Base-by-base conservation (phyloP, 1,284 basidiomycete genomes). In the Fomitopsis palustris region DNA sequence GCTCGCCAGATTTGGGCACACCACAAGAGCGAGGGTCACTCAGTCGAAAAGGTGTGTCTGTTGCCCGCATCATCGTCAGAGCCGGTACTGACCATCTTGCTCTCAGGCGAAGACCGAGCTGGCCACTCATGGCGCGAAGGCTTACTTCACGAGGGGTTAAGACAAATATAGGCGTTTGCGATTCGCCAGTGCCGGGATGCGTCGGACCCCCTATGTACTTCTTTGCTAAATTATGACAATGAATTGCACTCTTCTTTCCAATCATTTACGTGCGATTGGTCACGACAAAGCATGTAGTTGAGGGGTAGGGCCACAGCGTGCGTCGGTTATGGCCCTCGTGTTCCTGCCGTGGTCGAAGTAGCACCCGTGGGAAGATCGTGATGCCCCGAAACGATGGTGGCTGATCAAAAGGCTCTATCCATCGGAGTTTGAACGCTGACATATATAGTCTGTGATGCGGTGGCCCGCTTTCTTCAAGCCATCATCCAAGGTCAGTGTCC, bases 81-180 rank as follows among this genome's bases (percentile, higher is more conserved):
- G 25, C 45, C 16, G 45, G 12, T 8, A 29, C 4, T 47, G 45
- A 27, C 25, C 43, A 17, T 27, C 63, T 12, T 31, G 37, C 16
- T 19, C 17, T 21, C 70, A 95, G 88, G 94, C 94, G 56, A 94
- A 93, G 77, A 75, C 85, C 52, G 94, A 96, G 74, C 75, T 96
- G 55, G 90, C 93, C 3, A 83, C 82, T 39, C 92, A 95, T 65
- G 94, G 94, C 39, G 91, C 93, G 62, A 92, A 88, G 74, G 85
- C 91, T 35, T 95, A 95, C 75, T 94, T 95, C 74, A 89, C 84
- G 61, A 83, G 91, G 61, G 90, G 88, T 62, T 91, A 74, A 81
- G 57, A 47, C 52, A 43, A 31, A 54, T 56, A 16, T 29, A 8
- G 49, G 49, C 33, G 49, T 31, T 37, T 52, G 49, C 31, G 6